phyloP scores from a whole-genome alignment of 805 yeast genomes.

The Starmerella potacharoeniae region DNA sequence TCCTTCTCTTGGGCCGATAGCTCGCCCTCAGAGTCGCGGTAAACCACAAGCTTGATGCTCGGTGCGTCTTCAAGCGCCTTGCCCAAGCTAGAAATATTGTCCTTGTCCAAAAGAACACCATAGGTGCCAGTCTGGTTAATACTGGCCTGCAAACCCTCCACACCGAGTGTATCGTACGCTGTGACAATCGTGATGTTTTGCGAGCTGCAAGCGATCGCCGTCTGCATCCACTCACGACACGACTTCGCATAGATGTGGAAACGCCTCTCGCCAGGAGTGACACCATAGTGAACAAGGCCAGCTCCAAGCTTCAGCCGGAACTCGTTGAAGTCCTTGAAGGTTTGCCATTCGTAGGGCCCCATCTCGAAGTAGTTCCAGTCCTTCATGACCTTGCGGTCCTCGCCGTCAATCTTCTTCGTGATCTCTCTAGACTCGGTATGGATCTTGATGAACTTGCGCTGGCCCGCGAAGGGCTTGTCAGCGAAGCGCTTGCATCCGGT shows the following conservation, averaged over 20 bases:
- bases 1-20: constrained; percentile 50
- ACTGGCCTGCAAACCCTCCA: constrained; percentile 55
- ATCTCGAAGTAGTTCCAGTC: constrained; percentile 80
- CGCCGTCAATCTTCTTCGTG: constrained; percentile 68
- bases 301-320: constrained; percentile 48
- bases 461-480: constrained; percentile 50
- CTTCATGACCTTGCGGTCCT: constrained; percentile 59
- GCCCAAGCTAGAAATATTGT: constrained; percentile 52
- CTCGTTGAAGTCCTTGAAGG: constrained; percentile 45
- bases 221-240: constrained; percentile 81
- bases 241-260: constrained; percentile 83
- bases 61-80: constrained; percentile 56
- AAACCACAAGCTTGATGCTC: constrained; percentile 56
- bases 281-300: constrained; percentile 66
- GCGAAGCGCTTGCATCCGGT: constrained; percentile 53
- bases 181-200: constrained; percentile 83
- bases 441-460: constrained; percentile 63
- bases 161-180: constrained; percentile 46
- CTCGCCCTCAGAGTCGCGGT: constrained; percentile 41
- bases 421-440: constrained; percentile 68
- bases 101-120: constrained; percentile 76
- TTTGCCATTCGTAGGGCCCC: constrained; percentile 55
- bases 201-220: constrained; percentile 63
- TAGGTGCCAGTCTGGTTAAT: constrained; percentile 67
- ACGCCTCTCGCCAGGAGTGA: constrained; percentile 51